These are phyloP conservation scores for Sclerotinia borealis DNA, from an alignment of 2,329 filamentous ascomycete species.

Conservation along the genomic window DNA sequence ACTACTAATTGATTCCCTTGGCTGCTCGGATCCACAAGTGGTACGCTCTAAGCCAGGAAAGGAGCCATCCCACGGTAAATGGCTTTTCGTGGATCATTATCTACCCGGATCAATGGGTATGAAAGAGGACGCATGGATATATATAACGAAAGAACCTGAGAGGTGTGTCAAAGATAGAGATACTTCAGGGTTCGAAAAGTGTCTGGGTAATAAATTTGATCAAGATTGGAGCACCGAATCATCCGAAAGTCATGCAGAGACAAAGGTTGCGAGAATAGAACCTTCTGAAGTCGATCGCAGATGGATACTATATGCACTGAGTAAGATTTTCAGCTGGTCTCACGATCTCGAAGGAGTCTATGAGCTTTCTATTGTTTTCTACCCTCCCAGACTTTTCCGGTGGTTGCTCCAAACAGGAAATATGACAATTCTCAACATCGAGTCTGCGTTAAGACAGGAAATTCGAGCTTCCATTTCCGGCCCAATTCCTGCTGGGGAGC, in stretches of 20 bases:
- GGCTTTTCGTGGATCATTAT: constrained; percentile 24
- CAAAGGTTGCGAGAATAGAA: constrained; percentile 30
- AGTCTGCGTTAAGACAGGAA: constrained; percentile 49
- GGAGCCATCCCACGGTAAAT: constrained; percentile 5
- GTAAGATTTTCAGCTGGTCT: constrained; percentile 40
- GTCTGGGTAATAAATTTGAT: constrained; percentile 35
- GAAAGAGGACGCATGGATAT: constrained; percentile 17
- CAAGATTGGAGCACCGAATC: constrained; percentile 17
- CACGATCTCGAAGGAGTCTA: constrained; percentile 14
- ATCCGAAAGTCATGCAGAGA: constrained; percentile 11
- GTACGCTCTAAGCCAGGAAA: constrained; percentile 19
- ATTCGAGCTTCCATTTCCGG: constrained; percentile 32
- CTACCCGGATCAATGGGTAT: constrained; percentile 24
- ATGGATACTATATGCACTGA: constrained; percentile 52
- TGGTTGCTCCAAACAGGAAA: constrained; percentile 57
- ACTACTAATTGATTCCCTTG: constrained; percentile 67
- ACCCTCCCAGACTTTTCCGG: constrained; percentile 45
- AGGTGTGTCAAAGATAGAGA: constrained; percentile 33
- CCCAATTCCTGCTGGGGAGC: constrained; percentile 50
- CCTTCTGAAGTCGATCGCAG: constrained; percentile 56
- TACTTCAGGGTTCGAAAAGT: constrained; percentile 37
- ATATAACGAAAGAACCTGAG: constrained; percentile 30
- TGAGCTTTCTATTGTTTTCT: constrained; percentile 38
- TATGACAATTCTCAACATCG: constrained; percentile 52
- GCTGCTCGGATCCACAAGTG: constrained; percentile 49